Percentiles rank a stretch among this genome's conserved stretches.
Conservation (phyloP, 1,139 yeast species). For the Saccharomyces hybrid region DNA sequence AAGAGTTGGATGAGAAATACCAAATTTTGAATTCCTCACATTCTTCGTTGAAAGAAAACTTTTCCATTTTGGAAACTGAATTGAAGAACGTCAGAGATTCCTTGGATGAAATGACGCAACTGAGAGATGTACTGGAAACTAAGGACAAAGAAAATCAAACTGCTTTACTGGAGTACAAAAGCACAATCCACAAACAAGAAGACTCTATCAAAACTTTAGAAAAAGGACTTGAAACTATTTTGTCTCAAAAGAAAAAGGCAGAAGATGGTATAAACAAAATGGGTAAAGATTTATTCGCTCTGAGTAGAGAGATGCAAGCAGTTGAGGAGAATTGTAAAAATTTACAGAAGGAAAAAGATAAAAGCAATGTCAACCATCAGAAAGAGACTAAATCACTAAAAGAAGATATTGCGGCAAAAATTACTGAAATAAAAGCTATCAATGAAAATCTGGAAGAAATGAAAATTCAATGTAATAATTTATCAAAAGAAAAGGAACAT, state of each 20-base stretch:
- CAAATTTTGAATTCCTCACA: constrained; percentile 8
- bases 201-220: constrained; percentile 11
- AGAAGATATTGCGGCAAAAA: constrained; percentile 14
- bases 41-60: constrained; percentile 4
- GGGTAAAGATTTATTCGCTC: constrained; percentile 70
- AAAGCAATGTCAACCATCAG: constrained; percentile 23
- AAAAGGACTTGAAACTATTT: constrained; percentile 15
- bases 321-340: constrained; percentile 40
- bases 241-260: constrained; percentile 51
- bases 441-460: constrained; percentile 9
- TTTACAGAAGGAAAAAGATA: constrained; percentile 37
- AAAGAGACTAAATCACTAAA: constrained; percentile 23
- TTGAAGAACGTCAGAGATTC: constrained; percentile 7
- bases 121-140: constrained; percentile 8
- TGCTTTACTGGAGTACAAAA: constrained; percentile 7
- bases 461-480: not conserved
- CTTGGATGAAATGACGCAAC: constrained; percentile 10
- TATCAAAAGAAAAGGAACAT: constrained; percentile 10
- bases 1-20: constrained; percentile 9
- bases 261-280: constrained; percentile 87
- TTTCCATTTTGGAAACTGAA: constrained; percentile 7
- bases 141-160: constrained; percentile 4
- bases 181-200: constrained; percentile 6
- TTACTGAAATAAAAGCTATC: constrained; percentile 13
- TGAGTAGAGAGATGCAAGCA: constrained; percentile 53